phyloP scores from a whole-genome alignment of 1,284 basidiomycete species.

The Microbotryomycetes sp. region DNA sequence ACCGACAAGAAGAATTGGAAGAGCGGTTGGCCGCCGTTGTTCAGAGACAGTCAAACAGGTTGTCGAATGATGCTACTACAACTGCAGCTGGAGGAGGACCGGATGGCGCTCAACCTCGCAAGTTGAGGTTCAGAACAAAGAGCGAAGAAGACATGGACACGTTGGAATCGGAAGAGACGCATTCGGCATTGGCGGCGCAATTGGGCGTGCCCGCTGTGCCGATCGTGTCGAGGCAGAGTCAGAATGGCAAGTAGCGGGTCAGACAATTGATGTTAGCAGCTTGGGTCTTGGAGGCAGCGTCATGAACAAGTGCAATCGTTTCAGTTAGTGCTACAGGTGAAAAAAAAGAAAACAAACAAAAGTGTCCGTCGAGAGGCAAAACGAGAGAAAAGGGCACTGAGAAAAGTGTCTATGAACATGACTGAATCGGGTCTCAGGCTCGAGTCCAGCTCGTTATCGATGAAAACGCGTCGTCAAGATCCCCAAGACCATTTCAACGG shows the following conservation, averaged over 20 bases:
- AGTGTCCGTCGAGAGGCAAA: not conserved
- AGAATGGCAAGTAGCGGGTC: not conserved
- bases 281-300: not conserved
- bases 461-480: too few species aligned
- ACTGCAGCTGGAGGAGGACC: too few species aligned
- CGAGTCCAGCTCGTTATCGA: too few species aligned
- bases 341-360: not conserved
- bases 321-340: not conserved
- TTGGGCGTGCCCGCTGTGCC: not conserved
- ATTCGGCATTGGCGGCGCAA: not conserved
- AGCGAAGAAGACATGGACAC: not conserved
- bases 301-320: not conserved
- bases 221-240: not conserved
- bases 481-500: not conserved
- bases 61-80: too few species aligned
- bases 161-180: not conserved
- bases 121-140: not conserved
- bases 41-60: not conserved
- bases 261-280: not conserved
- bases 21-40: not conserved
- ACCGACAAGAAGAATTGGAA: not conserved
- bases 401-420: not conserved
- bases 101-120: too few species aligned
- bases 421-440: too few species aligned
- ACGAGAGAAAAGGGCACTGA: not conserved